Evolutionary conservation across 2,329 filamentous ascomycete genomes (phyloP).

Genomic region (Curvularia sp.): DNA sequence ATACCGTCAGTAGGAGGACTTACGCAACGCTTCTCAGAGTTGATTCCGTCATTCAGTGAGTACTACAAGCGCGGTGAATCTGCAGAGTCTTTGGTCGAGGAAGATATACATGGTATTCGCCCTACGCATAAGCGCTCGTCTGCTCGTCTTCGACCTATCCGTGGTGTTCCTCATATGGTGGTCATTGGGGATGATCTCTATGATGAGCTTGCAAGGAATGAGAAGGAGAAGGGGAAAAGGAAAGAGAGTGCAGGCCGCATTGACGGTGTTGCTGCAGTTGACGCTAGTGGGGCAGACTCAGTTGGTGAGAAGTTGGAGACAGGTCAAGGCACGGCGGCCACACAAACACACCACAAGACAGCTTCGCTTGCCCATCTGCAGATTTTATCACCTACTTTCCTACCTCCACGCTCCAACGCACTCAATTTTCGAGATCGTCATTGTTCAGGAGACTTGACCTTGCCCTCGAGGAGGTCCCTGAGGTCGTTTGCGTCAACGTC

Average conservation of each 20-base stretch:
- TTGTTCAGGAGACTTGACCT: constrained; percentile 28
- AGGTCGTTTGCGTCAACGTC: constrained; percentile 37
- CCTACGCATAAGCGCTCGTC: constrained; percentile 47
- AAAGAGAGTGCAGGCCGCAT: constrained; percentile 9
- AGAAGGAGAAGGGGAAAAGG: constrained; percentile 25
- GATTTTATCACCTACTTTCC: constrained; percentile 31
- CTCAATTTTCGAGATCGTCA: constrained; percentile 27
- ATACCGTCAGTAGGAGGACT: constrained; percentile 57
- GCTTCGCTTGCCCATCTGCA: constrained; percentile 34
- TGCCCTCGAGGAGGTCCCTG: constrained; percentile 37
- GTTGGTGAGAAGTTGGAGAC: constrained; percentile 15
- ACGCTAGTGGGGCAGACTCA: constrained; percentile 23
- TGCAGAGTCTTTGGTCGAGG: constrained; percentile 45
- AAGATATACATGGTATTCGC: constrained; percentile 43
- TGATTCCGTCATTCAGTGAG: constrained; percentile 54
- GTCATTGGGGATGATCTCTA: constrained; percentile 47
- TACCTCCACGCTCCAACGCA: constrained; percentile 37
- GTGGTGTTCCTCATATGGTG: constrained; percentile 42
- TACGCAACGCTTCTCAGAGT: constrained; percentile 56
- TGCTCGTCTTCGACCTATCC: constrained; percentile 44
- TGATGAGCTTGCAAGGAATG: constrained; percentile 40
- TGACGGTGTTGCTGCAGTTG: constrained; percentile 12
- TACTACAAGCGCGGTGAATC: constrained; percentile 48
- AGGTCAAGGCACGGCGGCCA: constrained; percentile 15
- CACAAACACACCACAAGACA: constrained; percentile 26